phyloP scores from a whole-genome alignment of 371 early-diverging fungal genomes.

The Cladochytrium tenue region DNA sequence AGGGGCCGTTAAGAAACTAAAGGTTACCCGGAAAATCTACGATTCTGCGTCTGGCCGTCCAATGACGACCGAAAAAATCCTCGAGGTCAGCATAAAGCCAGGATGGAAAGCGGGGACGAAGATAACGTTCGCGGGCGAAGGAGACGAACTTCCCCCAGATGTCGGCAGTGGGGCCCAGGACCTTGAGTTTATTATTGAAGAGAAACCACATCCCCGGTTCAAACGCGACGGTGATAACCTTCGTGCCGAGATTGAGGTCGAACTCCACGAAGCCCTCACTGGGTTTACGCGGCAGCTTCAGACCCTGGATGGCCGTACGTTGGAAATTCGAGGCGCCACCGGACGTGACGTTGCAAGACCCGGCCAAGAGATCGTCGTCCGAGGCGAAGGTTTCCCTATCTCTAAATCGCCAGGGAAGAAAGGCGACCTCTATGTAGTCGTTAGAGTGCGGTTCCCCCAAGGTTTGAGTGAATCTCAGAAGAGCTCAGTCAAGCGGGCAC shows the following conservation, averaged over 20 bases:
- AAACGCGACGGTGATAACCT: conserved; percentile 92
- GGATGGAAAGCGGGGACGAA: conserved; percentile 98
- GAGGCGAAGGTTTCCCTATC: conserved; percentile 92
- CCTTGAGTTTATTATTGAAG: conserved; percentile 91
- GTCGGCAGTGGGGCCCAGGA: conserved; percentile 75
- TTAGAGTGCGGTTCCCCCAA: conserved; percentile 80
- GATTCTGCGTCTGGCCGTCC: conserved; percentile 38
- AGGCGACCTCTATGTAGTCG: conserved; percentile 82
- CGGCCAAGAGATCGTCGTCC: conserved; percentile 72
- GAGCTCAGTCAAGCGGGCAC: conserved; percentile 22
- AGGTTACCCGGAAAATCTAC: conserved; percentile 79
- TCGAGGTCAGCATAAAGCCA: conserved; percentile 86
- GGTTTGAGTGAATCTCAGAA: conserved; percentile 73
- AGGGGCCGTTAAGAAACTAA: conserved; percentile 88
- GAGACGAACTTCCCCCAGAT: conserved; percentile 72
- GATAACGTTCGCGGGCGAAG: conserved; percentile 89
- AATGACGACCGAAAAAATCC: conserved; percentile 71
- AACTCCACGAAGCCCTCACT: conserved; percentile 77
- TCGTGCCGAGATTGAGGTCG: conserved; percentile 57
- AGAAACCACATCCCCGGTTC: conserved; percentile 86
- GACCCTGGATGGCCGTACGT: conserved; percentile 75
- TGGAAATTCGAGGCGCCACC: conserved; percentile 63
- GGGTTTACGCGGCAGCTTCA: conserved; percentile 77
- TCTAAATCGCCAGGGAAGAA: conserved; percentile 77
- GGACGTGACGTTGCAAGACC: conserved; percentile 66